phyloP scores from a whole-genome alignment of 176 grass and related monocot species.

The Raddia guianensis region DNA sequence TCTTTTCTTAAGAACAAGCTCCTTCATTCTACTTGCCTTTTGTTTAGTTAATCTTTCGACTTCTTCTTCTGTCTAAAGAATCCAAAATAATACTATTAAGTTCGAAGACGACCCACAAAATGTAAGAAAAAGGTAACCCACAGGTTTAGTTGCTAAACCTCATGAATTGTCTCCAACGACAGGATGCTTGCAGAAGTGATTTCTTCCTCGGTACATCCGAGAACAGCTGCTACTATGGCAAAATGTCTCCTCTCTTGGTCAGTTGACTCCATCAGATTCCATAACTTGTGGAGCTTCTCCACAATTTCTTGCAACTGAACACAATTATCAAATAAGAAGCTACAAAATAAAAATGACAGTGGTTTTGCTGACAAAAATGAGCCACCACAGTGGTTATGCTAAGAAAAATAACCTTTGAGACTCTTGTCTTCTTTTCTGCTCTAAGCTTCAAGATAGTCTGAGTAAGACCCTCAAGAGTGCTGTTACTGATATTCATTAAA shows the following conservation, averaged over 20 bases:
- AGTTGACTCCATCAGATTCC: constrained; percentile 94
- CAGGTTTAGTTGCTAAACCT: constrained; percentile 49
- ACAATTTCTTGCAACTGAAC: constrained; percentile 77
- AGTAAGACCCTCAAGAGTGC: constrained; percentile 78
- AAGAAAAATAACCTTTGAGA: constrained; percentile 63
- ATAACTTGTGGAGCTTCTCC: constrained; percentile 70
- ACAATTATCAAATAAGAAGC: constrained; percentile 30
- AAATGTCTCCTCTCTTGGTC: constrained; percentile 77
- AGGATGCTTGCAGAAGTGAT: constrained; percentile 62
- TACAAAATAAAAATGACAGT: not conserved
- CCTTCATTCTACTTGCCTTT: constrained; percentile 95
- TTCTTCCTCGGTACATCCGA: constrained; percentile 70
- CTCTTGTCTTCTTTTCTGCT: constrained; percentile 73
- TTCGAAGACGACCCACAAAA: constrained; percentile 15
- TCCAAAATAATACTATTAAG: constrained; percentile 27
- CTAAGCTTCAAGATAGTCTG: constrained; percentile 77
- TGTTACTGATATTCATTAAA: constrained; percentile 83
- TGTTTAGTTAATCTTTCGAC: constrained; percentile 75
- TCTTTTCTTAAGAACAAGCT: constrained; percentile 93
- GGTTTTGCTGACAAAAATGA: not conserved
- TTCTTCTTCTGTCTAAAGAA: constrained; percentile 73
- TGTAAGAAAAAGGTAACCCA: constrained; percentile 28
- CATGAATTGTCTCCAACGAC: constrained; percentile 72
- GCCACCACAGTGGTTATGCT: not conserved
- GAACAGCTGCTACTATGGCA: constrained; percentile 52